Evolutionary conservation across 2,329 filamentous ascomycete genomes (phyloP), one percentile per base, ranked within the genome.

Genomic region (Onygenales sp.): DNA sequence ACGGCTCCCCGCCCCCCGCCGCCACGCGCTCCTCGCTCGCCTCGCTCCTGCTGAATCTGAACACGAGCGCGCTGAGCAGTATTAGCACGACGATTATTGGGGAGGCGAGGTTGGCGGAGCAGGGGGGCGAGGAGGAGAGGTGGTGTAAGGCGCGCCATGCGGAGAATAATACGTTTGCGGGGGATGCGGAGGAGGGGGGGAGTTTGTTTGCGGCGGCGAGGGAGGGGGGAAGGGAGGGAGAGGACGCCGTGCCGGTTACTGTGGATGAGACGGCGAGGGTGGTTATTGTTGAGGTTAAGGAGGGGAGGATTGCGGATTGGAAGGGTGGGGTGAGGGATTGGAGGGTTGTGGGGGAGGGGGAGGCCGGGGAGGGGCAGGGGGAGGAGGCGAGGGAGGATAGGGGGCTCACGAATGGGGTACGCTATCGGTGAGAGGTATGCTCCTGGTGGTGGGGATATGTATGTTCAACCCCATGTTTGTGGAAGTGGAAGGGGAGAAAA

Each of bases 81-180:
- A 97, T 97, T 71, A 90, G 85, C 58, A 90, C 90, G 34, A 96
- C 92, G 13, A 95, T 98, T 68, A 93, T 92, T 60, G 93, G 93
- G n/a, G 78, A 81, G 39, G 93, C 93, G 1, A 76, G 81, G 36
- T 77, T 97, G 37, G 78, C 94, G 11, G 77, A 84, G 1, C 67
- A 75, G 4, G 89, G 86, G 0, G 87, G 85, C 2, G 86, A 89
- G 13, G 87, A 95, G 67, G 93, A 97, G 71, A 74, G 73, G 50
- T 97, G 85, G 78, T 95, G 88, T 69, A 86, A 86, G 63, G 81
- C 86, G 58, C 79, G 83, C 63, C 93, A 98, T 74, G 72, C 95
- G 59, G 88, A 88, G 63, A 95, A 96, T 71, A 95, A 97, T 69
- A 94, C 88, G 0, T 95, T 94, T 63, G 84, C 84, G 44, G 72